phyloP scores from a whole-genome alignment of 306 rosid species.

The Argentina anserina region DNA sequence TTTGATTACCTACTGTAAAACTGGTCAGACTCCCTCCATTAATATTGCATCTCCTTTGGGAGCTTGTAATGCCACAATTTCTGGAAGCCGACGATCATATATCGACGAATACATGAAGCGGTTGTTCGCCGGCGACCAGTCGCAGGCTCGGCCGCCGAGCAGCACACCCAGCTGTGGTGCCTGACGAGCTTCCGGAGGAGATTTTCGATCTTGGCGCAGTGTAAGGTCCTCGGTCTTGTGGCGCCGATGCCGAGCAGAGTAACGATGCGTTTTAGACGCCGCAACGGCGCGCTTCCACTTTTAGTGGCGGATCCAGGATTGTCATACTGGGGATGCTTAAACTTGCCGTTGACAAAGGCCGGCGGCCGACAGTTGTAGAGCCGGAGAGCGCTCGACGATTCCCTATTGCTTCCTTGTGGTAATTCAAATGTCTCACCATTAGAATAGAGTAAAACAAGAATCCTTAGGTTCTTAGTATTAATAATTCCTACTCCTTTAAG shows the following conservation, averaged over 20 bases:
- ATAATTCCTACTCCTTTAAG: not conserved
- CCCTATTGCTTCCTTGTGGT: too few relatives aligned
- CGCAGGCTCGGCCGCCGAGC: conserved; percentile 44
- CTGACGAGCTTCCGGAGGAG: conserved; percentile 40
- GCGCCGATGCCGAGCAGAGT: conserved; percentile 40
- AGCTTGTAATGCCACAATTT: conserved; percentile 62
- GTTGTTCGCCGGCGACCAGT: conserved; percentile 39
- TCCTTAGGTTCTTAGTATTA: too few relatives aligned
- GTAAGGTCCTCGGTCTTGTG: conserved; percentile 39
- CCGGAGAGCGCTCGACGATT: too few relatives aligned
- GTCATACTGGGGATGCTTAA: too few relatives aligned
- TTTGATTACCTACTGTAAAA: conserved; percentile 31
- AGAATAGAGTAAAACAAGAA: too few relatives aligned
- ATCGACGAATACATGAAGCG: conserved; percentile 59
- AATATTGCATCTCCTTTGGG: conserved; percentile 58
- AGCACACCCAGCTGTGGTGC: conserved; percentile 57
- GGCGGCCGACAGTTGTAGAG: too few relatives aligned
- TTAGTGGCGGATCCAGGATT: too few relatives aligned
- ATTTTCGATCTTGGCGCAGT: conserved; percentile 35
- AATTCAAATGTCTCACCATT: too few relatives aligned
- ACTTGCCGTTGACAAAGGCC: too few relatives aligned
- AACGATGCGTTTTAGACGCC: conserved; percentile 34
- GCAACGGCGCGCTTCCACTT: too few relatives aligned
- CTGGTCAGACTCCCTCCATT: conserved; percentile 48
- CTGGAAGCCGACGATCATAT: conserved; percentile 60